A percentile compares a stretch with the other conserved stretches of the same genome.
Conservation (phyloP, 345 rosid species). For the Populus deltoides region DNA sequence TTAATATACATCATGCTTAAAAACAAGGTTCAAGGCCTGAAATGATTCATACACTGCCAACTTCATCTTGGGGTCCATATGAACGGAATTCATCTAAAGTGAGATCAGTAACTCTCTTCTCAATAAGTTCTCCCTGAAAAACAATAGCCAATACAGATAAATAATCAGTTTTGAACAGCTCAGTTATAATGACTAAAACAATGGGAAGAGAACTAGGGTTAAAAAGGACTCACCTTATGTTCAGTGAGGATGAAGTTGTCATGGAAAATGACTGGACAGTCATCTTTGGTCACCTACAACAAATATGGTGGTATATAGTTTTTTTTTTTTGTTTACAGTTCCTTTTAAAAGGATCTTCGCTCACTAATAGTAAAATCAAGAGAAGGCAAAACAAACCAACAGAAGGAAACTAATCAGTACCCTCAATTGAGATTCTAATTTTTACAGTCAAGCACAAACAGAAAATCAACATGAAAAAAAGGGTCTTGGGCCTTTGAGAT, state of each 20-base stretch:
- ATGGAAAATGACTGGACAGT: conserved; percentile 28
- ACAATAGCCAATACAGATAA: not conserved
- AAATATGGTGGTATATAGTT: not conserved
- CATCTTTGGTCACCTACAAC: conserved; percentile 30
- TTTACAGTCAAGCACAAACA: too few species aligned
- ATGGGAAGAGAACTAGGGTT: too few species aligned
- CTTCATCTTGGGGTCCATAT: conserved; percentile 26
- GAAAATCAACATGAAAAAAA: too few species aligned
- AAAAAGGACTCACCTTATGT: conserved; percentile 8
- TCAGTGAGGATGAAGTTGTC: conserved; percentile 32
- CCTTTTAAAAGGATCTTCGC: not conserved
- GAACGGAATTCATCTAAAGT: conserved; percentile 18
- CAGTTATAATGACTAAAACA: not conserved
- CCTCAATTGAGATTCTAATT: not conserved
- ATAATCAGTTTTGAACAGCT: not conserved
- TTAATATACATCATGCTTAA: not conserved
- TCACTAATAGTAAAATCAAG: not conserved
- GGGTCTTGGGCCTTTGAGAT: too few species aligned
- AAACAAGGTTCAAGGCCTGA: not conserved
- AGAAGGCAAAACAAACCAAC: not conserved
- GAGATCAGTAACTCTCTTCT: conserved; percentile 24
- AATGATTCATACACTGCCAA: conserved; percentile 4
- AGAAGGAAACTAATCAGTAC: conserved; percentile 22
- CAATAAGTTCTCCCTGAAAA: conserved; percentile 23
- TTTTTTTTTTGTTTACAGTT: not conserved